Percentiles rank a stretch among this genome's conserved stretches.
Conservation (phyloP, 306 rosid genomes). For the Prunus kanzakura region DNA sequence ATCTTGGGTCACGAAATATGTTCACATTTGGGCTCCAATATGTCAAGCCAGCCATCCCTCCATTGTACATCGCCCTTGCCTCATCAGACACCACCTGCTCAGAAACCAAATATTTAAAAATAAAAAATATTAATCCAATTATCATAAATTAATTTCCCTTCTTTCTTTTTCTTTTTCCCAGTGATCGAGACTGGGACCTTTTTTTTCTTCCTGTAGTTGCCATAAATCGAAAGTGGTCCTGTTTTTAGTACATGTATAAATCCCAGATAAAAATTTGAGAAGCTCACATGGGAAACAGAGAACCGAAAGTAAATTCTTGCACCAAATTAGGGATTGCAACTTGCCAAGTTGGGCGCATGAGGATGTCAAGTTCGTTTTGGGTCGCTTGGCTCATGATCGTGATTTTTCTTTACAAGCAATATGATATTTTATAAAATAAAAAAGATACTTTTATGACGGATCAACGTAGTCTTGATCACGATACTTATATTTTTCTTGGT, state of each 20-base stretch:
- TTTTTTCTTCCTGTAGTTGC: neutral
- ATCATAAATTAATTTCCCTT: neutral
- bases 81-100: conserved; percentile 86
- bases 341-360: neutral
- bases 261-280: no score
- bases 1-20: conserved; percentile 86
- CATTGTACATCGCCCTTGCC: conserved; percentile 96
- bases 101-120: neutral
- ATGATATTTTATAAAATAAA: neutral
- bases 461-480: no score
- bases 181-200: neutral
- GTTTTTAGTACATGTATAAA: neutral
- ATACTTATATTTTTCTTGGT: neutral
- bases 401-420: neutral
- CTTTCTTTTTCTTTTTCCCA: neutral
- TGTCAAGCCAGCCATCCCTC: conserved; percentile 77
- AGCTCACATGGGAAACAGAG: neutral
- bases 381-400: neutral
- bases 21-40: conserved; percentile 96
- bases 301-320: neutral
- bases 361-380: neutral
- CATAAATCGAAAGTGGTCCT: neutral
- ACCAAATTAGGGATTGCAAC: neutral
- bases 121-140: neutral
- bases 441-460: neutral